Conservation (phyloP, 768 basidiomycete species). For the Termitomyces bulborhizus region DNA sequence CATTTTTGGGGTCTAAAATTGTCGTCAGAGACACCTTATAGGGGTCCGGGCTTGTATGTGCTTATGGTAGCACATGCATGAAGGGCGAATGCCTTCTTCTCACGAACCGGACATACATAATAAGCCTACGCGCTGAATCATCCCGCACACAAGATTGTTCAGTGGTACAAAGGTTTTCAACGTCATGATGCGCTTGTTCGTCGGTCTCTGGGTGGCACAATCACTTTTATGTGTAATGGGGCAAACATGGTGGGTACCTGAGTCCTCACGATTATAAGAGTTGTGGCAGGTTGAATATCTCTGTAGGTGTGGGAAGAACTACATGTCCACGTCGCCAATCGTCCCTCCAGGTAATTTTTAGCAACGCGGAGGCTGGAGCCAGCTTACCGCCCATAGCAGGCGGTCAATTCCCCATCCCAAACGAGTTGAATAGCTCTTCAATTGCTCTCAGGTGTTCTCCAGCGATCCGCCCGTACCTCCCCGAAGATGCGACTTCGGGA, state of each 20-base stretch:
- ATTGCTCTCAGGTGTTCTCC: conserved; percentile 55
- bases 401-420: conserved; percentile 39
- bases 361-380: neutral
- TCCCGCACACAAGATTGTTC: neutral
- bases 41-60: no score
- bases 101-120: neutral
- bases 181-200: neutral
- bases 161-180: neutral
- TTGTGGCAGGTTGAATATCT: conserved; percentile 12
- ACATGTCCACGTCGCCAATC: conserved; percentile 35
- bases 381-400: conserved; percentile 17
- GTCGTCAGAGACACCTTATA: no score
- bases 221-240: conserved; percentile 3
- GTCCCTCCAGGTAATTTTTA: conserved; percentile 33
- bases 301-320: conserved; percentile 54
- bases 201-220: neutral
- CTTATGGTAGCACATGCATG: neutral
- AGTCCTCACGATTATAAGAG: neutral
- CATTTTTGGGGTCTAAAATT: no score
- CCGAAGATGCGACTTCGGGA: conserved; percentile 35
- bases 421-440: conserved; percentile 31
- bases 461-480: conserved; percentile 54
- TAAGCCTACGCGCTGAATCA: neutral
- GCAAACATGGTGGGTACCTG: conserved; percentile 13
- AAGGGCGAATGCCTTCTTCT: conserved; percentile 3